Percentiles rank a stretch among this genome's conserved stretches.
phyloP scores from a whole-genome alignment of 257 asterid genomes.

The Nicotiana benthamiana region DNA sequence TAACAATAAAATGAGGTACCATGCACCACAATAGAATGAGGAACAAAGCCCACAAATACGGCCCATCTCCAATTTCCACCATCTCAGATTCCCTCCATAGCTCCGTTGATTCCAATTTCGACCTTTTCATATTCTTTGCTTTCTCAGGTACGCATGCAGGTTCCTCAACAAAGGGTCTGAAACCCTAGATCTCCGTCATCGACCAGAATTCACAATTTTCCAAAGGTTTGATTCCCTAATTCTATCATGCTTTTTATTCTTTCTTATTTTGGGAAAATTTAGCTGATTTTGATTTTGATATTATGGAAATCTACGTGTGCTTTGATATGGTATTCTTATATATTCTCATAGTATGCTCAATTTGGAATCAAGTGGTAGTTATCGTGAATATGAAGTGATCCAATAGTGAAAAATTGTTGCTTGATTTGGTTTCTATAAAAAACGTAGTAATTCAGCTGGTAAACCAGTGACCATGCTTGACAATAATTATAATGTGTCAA shows the following conservation, averaged over 20 bases:
- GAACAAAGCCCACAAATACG: neutral
- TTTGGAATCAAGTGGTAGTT: neutral
- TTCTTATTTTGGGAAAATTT: neutral
- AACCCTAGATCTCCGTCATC: neutral
- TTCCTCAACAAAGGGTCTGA: neutral
- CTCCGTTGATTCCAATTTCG: neutral
- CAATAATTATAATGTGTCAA: no score
- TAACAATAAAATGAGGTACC: no score
- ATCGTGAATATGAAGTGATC: neutral
- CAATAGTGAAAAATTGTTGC: neutral
- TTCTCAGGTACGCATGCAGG: neutral
- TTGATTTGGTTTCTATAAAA: neutral
- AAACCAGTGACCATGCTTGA: neutral
- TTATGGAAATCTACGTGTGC: neutral
- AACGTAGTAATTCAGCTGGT: neutral
- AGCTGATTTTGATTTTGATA: neutral
- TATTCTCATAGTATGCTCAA: neutral
- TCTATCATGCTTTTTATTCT: neutral
- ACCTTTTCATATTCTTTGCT: constrained; percentile 1
- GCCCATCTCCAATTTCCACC: neutral
- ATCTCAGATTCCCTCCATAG: neutral
- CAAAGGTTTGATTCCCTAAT: neutral
- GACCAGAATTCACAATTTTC: neutral
- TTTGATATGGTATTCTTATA: neutral
- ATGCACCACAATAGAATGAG: neutral